Evolutionary conservation across 2,329 filamentous ascomycete species (phyloP), one percentile per base, ranked within the genome.

Genomic region (Phaeosphaeria sp.): DNA sequence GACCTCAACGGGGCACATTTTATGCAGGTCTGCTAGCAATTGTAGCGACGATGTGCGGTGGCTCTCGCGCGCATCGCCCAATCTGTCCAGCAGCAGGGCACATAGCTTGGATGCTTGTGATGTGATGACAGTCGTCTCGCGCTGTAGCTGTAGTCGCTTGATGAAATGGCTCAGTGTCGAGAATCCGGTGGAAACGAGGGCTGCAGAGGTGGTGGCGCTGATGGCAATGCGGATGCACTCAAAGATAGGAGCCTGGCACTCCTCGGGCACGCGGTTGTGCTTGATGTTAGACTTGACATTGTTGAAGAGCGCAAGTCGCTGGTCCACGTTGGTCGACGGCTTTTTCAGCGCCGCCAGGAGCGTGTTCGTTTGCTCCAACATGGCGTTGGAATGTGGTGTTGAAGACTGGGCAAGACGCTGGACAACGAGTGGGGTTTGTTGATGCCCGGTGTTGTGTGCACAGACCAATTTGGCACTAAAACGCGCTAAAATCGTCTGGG

Each of bases 41-140:
- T 92, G 90, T 45, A 87, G 82, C 17, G 93, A 91, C 57, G 93
- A 84, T 30, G 84, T 80, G 69, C 93, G 88, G 67, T 93, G 87
- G 76, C 93, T 93, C 73, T 97, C 93, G 76, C 94, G 94, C 64
- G 87, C 87, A 74, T 97, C 94, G 57, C 92, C 93, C 57, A 98
- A 85, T 76, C 92, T 91, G 56, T 97, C 94, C 55, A 93, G 81
- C 53, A 97, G 84, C 46, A 93, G 77, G 3, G 91, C 87, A 60
- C 95, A 84, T 8, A 93, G 89, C 62, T 87, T 84, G 49, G 86
- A 84, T 2, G 89, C 88, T 75, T 96, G 81, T n/a, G 75, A 85
- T 64, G 90, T 89, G 59, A 87, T 80, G 57, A 93, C 81, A 61
- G 87, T 83, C 72, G 90, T 90, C 59, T 92, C 88, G 55, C 96